Base-by-base conservation (phyloP, 1,139 yeast genomes). In the Sugiyamaella neomexicana region DNA sequence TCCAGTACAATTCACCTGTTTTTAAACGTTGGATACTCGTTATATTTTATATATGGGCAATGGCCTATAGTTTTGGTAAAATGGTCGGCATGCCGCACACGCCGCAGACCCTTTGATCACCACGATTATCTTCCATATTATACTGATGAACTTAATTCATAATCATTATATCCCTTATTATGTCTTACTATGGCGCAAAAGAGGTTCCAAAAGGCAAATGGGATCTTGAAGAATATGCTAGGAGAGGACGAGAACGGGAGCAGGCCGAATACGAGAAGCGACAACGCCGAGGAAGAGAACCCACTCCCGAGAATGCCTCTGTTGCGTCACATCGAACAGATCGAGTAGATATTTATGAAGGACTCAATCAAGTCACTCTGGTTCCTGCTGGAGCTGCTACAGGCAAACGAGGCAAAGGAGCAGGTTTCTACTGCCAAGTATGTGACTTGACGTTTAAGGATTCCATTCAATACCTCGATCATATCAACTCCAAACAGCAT, bases 401-500 rank as follows among this genome's bases (percentile, higher is more conserved):
- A 1, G 74, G 77, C 1, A 74, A 72, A 39, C 77, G 82, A 50
- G 89, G 89, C 46, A 78, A 83, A 60, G 86, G 82, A 15, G 82
- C 86, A 60, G 97, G 97, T 1, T 90, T 90, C 68, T 80, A 82
- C 63, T 91, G 98, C 70, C 88, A 86, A 15, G 72, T 82, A 1
- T 91, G 98, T 68, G 81, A 85, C 62, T 70, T 87, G 60, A 85
- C 95, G 1, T 90, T 81, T 70, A 81, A 89, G 65, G 97, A 91
- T 68, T 86, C 86, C 54, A 73, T 89, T 63, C 86, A 89, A 56
- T 84, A 84, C 66, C 77, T 89, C 5, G 95, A 90, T 65, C 98
- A 91, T 71, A 74, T 89, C 64, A 89, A 89, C 65, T 83, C 90
- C 36, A 84, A 60, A 54, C 72, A 65, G 59, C 79, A 74, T 57